These are phyloP conservation scores for Aureobasidium lini DNA, from an alignment of 2,329 filamentous ascomycete genomes.

Conservation along the genomic window DNA sequence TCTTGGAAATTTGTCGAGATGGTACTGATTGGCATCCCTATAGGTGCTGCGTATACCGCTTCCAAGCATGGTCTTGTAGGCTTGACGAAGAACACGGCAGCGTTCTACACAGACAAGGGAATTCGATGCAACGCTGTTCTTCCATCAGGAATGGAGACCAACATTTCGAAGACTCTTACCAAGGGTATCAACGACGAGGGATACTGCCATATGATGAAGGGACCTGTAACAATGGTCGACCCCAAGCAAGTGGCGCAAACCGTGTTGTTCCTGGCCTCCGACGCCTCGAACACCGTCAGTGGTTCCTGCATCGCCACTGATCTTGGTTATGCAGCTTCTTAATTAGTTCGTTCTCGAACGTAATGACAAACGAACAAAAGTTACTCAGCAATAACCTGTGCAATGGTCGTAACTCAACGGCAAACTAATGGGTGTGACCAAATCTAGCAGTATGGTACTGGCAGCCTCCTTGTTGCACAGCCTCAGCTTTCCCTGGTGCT, in stretches of 20 bases:
- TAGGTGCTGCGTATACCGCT: constrained; percentile 45
- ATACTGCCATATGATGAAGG: constrained; percentile 22
- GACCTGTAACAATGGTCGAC: constrained; percentile 16
- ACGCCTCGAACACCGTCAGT: constrained; percentile 27
- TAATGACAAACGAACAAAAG: not conserved
- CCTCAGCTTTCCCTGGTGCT: too few species aligned
- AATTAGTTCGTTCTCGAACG: too few species aligned
- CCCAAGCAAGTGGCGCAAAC: constrained; percentile 27
- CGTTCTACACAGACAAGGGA: constrained; percentile 47
- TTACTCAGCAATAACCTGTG: too few species aligned
- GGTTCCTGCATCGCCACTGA: constrained; percentile 21
- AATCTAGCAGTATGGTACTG: too few species aligned
- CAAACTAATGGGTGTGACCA: too few species aligned
- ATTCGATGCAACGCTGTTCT: constrained; percentile 47
- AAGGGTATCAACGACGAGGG: constrained; percentile 25
- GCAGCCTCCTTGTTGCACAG: too few species aligned
- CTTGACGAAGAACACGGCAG: constrained; percentile 51
- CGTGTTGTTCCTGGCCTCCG: constrained; percentile 27
- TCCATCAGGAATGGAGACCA: constrained; percentile 49
- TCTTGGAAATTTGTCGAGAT: not conserved
- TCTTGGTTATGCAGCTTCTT: constrained; percentile 7
- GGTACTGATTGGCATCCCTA: not conserved
- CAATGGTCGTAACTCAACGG: too few species aligned
- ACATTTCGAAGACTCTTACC: constrained; percentile 42
- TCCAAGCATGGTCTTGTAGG: constrained; percentile 49